A percentile compares a stretch with the other conserved stretches of the same genome.
Evolutionary conservation across 1,284 basidiomycete species (phyloP).

Genomic region (Naganishia albida): DNA sequence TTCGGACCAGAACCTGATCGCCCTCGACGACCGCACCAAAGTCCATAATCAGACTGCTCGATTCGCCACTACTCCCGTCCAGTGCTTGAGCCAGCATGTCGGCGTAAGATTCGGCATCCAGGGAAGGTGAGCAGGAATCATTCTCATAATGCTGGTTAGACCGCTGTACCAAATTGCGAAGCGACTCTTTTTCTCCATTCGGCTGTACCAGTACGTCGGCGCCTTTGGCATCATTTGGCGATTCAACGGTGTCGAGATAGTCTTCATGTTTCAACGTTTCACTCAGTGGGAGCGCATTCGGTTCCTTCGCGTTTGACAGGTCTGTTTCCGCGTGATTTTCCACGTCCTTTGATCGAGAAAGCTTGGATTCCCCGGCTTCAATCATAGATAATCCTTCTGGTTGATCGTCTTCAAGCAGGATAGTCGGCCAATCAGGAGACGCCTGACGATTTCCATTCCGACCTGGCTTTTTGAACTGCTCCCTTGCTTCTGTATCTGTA

Average conservation of each 20-base stretch:
- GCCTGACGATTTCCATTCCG: not conserved
- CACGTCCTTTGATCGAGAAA: too few relatives aligned
- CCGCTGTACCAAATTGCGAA: not conserved
- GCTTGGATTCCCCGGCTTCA: too few relatives aligned
- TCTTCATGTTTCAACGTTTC: too few relatives aligned
- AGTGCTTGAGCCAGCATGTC: constrained; percentile 15
- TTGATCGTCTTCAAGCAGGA: constrained; percentile 4
- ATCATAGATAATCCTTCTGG: not conserved
- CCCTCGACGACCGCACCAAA: not conserved
- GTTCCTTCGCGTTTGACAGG: too few relatives aligned
- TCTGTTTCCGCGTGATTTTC: too few relatives aligned
- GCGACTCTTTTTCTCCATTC: not conserved
- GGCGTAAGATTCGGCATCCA: constrained; percentile 14
- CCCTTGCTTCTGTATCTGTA: not conserved
- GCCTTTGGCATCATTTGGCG: too few relatives aligned
- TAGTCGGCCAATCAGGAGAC: constrained; percentile 22
- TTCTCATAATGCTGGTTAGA: not conserved
- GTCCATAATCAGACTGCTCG: too few relatives aligned
- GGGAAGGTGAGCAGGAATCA: constrained; percentile 8
- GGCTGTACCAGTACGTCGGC: not conserved
- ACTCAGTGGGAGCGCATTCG: too few relatives aligned
- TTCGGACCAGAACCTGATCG: not conserved
- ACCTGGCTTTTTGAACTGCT: not conserved
- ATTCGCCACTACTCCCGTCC: not conserved
- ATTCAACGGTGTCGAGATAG: too few relatives aligned